Evolutionary conservation across 2,329 filamentous ascomycete species (phyloP).

Genomic region (Acephala macrosclerotiorum): DNA sequence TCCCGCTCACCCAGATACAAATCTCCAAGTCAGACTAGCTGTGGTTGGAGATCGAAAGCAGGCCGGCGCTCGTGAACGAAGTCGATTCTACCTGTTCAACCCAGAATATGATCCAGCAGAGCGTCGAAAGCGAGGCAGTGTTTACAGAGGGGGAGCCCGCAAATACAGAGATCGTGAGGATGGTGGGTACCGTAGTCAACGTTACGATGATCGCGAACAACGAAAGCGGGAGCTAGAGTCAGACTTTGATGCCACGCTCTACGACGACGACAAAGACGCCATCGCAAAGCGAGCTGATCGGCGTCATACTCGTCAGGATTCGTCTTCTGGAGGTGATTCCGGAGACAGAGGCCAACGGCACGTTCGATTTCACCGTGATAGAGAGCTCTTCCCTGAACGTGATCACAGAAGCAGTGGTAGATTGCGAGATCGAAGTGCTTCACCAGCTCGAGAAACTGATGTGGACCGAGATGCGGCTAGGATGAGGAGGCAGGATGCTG

Average conservation of each 20-base stretch:
- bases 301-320: conserved; percentile 43
- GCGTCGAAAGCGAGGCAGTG: conserved; percentile 64
- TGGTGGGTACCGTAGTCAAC: conserved; percentile 50
- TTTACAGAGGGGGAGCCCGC: conserved; percentile 48
- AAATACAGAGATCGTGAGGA: conserved; percentile 68
- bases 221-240: conserved; percentile 56
- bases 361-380: conserved; percentile 20
- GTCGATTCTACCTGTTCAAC: conserved; percentile 91
- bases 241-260: conserved; percentile 79
- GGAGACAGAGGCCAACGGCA: conserved; percentile 27
- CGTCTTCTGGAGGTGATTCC: conserved; percentile 44
- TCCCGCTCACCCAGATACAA: conserved; percentile 70
- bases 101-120: conserved; percentile 88
- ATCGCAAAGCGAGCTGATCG: conserved; percentile 43
- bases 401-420: conserved; percentile 41
- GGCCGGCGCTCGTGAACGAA: conserved; percentile 78
- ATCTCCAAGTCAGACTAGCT: conserved; percentile 77
- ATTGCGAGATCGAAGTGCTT: conserved; percentile 44
- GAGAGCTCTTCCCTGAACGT: conserved; percentile 67
- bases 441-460: conserved; percentile 46
- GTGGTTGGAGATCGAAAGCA: conserved; percentile 81
- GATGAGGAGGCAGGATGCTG: conserved; percentile 28
- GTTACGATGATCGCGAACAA: conserved; percentile 53
- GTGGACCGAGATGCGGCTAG: conserved; percentile 45
- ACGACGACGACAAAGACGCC: conserved; percentile 70